phyloP scores from a whole-genome alignment of 2,329 filamentous ascomycete species.

The Aspergillus neoniger region DNA sequence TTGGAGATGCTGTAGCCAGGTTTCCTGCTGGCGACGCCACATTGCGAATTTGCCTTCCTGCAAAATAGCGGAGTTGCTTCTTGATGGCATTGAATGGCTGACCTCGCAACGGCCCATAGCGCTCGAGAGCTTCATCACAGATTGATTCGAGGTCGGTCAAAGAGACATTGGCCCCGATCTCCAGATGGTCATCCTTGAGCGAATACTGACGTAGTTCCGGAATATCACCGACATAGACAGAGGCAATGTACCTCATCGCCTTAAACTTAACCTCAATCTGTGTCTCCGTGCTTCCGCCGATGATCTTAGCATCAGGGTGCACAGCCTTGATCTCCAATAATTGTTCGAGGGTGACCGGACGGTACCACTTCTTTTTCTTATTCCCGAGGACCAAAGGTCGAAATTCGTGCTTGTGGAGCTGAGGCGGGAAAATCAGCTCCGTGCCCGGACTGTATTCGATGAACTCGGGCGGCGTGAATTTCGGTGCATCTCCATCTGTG shows the following conservation, averaged over 20 bases:
- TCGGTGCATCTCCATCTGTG: conserved; percentile 45
- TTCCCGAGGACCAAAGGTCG: conserved; percentile 86
- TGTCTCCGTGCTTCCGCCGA: conserved; percentile 93
- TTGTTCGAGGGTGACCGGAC: conserved; percentile 82
- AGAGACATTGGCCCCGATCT: conserved; percentile 89
- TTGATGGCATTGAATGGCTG: conserved; percentile 89
- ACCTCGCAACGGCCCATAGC: conserved; percentile 69
- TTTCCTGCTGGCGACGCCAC: conserved; percentile 97
- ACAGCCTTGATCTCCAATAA: conserved; percentile 87
- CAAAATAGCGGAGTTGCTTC: conserved; percentile 94
- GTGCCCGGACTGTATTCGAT: conserved; percentile 94
- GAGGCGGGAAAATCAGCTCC: conserved; percentile 90
- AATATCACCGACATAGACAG: conserved; percentile 92
- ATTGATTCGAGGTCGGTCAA: conserved; percentile 89
- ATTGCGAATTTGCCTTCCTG: conserved; percentile 91
- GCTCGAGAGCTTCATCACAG: conserved; percentile 73
- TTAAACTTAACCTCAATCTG: conserved; percentile 99
- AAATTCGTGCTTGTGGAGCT: conserved; percentile 78
- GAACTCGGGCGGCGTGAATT: conserved; percentile 83
- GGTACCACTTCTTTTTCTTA: conserved; percentile 90
- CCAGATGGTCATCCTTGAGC: conserved; percentile 78
- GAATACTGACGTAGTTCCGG: conserved; percentile 80
- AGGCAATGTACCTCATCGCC: conserved; percentile 83
- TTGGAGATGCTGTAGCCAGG: conserved; percentile 89
- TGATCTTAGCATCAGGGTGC: conserved; percentile 85